phyloP scores from a whole-genome alignment of 2,329 filamentous ascomycete genomes.

The Fusarium multiceps region DNA sequence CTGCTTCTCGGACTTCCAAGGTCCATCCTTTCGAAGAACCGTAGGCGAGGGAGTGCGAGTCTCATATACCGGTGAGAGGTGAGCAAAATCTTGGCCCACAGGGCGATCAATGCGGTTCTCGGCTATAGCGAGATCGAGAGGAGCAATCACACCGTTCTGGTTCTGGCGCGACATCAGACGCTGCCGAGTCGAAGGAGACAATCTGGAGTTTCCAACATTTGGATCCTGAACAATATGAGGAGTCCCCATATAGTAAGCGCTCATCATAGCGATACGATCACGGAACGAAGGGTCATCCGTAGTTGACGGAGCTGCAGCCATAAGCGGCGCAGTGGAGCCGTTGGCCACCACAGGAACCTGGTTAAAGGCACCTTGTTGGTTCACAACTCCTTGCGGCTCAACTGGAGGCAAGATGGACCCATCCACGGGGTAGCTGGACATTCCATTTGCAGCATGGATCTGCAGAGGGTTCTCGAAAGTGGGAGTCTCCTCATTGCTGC shows the following conservation, averaged over 20 bases:
- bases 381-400: conserved; percentile 24
- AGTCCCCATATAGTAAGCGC: conserved; percentile 46
- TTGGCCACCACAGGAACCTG: conserved; percentile 52
- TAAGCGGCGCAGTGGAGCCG: conserved; percentile 46
- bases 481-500: conserved; percentile 39
- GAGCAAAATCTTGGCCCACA: conserved; percentile 56
- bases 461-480: conserved; percentile 47
- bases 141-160: conserved; percentile 63
- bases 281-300: conserved; percentile 56
- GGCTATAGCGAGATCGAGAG: conserved; percentile 65
- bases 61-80: conserved; percentile 80
- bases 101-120: conserved; percentile 55
- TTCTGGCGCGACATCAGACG: conserved; percentile 55
- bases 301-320: conserved; percentile 34
- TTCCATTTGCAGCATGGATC: conserved; percentile 37
- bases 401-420: conserved; percentile 13
- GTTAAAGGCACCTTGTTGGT: conserved; percentile 38
- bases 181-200: conserved; percentile 52
- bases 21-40: conserved; percentile 63
- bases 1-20: conserved; percentile 45
- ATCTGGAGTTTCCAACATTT: conserved; percentile 43
- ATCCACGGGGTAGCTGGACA: conserved; percentile 28
- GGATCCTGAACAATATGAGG: conserved; percentile 49
- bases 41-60: conserved; percentile 77
- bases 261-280: conserved; percentile 57